phyloP scores from a whole-genome alignment of 2,329 filamentous ascomycete genomes.

The Colletotrichum sp. region DNA sequence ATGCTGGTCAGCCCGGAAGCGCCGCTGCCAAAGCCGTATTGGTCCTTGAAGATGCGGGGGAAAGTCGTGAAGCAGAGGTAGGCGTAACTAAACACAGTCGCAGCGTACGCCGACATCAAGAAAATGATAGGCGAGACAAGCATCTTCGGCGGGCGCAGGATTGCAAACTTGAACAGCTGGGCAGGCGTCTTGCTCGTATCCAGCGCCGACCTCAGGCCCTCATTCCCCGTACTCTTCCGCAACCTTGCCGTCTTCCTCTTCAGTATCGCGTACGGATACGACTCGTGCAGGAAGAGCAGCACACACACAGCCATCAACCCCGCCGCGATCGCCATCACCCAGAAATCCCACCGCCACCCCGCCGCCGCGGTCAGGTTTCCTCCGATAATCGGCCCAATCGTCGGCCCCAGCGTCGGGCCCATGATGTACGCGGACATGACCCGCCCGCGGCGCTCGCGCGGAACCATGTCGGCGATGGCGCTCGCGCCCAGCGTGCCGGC shows the following conservation, averaged over 20 bases:
- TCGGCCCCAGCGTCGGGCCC: conserved; percentile 49
- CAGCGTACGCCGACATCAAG: conserved; percentile 41
- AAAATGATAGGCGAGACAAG: conserved; percentile 61
- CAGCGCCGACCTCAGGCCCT: conserved; percentile 22
- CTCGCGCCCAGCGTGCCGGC: conserved; percentile 61
- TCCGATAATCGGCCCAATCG: conserved; percentile 46
- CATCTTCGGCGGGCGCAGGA: conserved; percentile 52
- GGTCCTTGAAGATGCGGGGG: conserved; percentile 38
- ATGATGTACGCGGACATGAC: conserved; percentile 62
- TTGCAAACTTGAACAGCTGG: conserved; percentile 35
- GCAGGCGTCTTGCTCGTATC: conserved; percentile 15
- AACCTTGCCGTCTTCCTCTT: conserved; percentile 31
- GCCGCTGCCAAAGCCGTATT: conserved; percentile 35
- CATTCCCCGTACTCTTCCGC: conserved; percentile 36
- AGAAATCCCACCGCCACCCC: conserved; percentile 69
- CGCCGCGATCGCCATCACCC: conserved; percentile 62
- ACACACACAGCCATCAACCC: conserved; percentile 31
- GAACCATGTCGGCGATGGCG: conserved; percentile 44
- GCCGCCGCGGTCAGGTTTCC: conserved; percentile 67
- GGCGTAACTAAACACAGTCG: conserved; percentile 39
- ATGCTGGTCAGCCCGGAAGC: conserved; percentile 48
- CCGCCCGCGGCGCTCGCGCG: conserved; percentile 39
- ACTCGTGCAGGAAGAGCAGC: conserved; percentile 32
- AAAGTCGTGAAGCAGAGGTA: conserved; percentile 46
- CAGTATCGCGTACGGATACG: conserved; percentile 31